These are phyloP conservation scores for Mucor sp. DNA, from an alignment of 371 early-diverging fungal species.

Conservation along the genomic window DNA sequence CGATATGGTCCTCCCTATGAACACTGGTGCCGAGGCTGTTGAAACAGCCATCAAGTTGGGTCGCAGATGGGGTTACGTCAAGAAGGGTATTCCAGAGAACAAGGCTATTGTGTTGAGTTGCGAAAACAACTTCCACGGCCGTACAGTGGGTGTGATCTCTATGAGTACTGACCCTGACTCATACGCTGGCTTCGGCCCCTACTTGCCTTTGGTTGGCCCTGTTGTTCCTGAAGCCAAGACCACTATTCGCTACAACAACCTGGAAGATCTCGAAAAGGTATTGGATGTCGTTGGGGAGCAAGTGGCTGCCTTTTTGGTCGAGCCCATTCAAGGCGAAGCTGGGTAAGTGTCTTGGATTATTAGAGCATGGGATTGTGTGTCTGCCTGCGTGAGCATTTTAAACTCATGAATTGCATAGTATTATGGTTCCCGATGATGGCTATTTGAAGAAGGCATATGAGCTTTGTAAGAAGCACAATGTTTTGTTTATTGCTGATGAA, in stretches of 20 bases:
- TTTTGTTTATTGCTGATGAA: constrained; percentile 96
- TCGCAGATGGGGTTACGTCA: constrained; percentile 94
- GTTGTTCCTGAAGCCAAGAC: constrained; percentile 70
- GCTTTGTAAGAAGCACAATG: constrained; percentile 96
- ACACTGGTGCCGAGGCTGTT: constrained; percentile 98
- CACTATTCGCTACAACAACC: constrained; percentile 79
- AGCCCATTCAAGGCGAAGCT: constrained; percentile 99
- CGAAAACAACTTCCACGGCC: constrained; percentile 95
- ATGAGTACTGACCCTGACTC: constrained; percentile 95
- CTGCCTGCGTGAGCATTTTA: too few relatives aligned
- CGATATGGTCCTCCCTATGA: constrained; percentile 98
- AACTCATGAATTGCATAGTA: constrained; percentile 40
- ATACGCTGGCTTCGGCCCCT: constrained; percentile 91
- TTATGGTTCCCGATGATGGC: constrained; percentile 92
- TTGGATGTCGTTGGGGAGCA: constrained; percentile 79
- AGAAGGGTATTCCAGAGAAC: constrained; percentile 86
- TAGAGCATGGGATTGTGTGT: background rate
- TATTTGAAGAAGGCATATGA: constrained; percentile 84
- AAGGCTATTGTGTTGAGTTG: constrained; percentile 87
- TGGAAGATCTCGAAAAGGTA: constrained; percentile 87
- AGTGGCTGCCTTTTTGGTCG: constrained; percentile 93
- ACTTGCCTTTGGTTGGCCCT: constrained; percentile 87
- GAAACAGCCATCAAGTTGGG: constrained; percentile 99
- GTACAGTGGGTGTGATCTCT: constrained; percentile 93
- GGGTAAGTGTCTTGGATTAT: constrained; percentile 50